Evolutionary conservation across 208 protist species (phyloP), one percentile per base, ranked within the genome.

Genomic region (Trypanosomatidae sp.): DNA sequence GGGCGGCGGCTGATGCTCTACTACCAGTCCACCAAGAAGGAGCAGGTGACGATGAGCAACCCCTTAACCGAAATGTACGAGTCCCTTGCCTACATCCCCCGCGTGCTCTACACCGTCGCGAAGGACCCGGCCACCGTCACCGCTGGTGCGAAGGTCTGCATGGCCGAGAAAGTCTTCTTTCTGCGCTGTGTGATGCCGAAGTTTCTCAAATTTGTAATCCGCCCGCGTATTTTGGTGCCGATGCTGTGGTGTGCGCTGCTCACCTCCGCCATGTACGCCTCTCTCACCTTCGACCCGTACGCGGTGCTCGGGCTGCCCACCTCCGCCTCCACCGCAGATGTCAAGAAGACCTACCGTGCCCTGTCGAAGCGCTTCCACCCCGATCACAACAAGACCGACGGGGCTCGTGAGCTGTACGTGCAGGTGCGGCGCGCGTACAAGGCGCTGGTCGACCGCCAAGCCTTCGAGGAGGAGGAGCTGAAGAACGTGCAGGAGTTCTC

Each of bases 371-470:
- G 80, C 53, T 97, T 90, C 77, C 92, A 98, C 81, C 91, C 94
- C n/a, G 95, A 98, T 81, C 89, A 91, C 80, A 97, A 97, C 80
- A 91, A 86, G 46, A 96, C 90, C 25, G 87, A 93, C 5, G 91
- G 91, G 67, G 95, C 94, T n/a, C 90, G 94, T 43, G 85, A 91
- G 33, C 82, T 96, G 64, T 98, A 96, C 77, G 67, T 93, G 13
- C 84, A 96, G 73, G 87, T 98, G 17, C 92, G 88, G 36, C 87
- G 92, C 12, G 96, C 96, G 10, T 98, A 98, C 86, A 95, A 97
- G 82, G 92, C 94, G 6, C 82, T 98, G 19, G 89, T 95, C 0
- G 90, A 97, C 75, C 90, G 89, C n/a, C 84, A 93, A 50, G 91
- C 92, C 43, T 97, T 95, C 76, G 92, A 97, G 66, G 90, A 96